Base-by-base conservation (phyloP, 768 basidiomycete genomes). In the Rhodotorula paludigena region DNA sequence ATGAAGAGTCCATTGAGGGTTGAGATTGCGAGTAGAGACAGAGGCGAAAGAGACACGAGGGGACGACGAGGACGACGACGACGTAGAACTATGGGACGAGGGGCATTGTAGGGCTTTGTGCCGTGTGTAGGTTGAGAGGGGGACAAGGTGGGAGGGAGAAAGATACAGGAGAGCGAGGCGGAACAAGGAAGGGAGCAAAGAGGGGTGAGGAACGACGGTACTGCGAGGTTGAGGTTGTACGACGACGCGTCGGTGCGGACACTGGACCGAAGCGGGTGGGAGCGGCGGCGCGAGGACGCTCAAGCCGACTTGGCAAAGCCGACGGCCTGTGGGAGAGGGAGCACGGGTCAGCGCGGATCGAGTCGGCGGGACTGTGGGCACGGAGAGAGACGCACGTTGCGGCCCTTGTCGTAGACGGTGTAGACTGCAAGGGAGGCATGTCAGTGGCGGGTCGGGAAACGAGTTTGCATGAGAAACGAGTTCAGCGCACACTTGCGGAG, bases 401-500 rank as follows among this genome's bases (percentile, higher is more conserved):
- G 63, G 48, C 79, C 79, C 48, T 78, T 71, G 69, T 80, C 78
- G 73, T 80, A 80, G 49, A 79, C 76, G 63, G 78, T 79, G 76
- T 77, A 77, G 90, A 72, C 70, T 80, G 81, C 41, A 47, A 38
- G 38, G 87, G 15, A 18, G 91, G 30, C 91, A 88, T 25, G 71
- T 69, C 67, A 56, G 61, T 47, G 47, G 7, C 15, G 35, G 28
- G n/a, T 23, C 28, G 15, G 16, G 23, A 15, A 9, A 33, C 9
- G 28, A 28, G 21, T 11, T 5, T 20, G 39, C 18, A 16, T 9
- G 39, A 23, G n/a, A n/a, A 28, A 2, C 33, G 23, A 5, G 18
- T 21, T 42, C 4, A 14, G 48, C n/a, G 83, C 89, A 79, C 87
- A 92, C 76, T 86, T 89, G 78, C 93, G 88, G 60, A 96, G 85